Conservation (phyloP, 306 rosid genomes). For the Ormosia semicastrata region DNA sequence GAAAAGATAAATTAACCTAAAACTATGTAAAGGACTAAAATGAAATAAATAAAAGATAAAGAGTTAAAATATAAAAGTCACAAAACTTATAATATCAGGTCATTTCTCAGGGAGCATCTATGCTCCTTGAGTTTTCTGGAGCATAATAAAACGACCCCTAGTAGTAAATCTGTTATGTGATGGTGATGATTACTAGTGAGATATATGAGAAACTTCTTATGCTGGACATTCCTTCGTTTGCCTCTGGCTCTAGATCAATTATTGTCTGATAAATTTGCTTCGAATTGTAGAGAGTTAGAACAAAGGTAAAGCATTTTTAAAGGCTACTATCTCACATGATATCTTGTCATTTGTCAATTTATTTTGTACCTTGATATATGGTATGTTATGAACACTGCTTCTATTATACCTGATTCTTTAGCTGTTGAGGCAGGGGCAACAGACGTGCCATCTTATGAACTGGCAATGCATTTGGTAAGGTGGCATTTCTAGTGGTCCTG, state of each 20-base stretch:
- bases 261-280: not conserved
- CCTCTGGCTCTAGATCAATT: constrained; percentile 19
- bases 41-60: no score
- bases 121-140: no score
- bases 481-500: constrained; percentile 21
- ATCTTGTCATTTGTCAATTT: constrained; percentile 7
- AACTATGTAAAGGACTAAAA: no score
- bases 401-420: constrained; percentile 19
- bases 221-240: constrained; percentile 21
- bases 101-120: no score
- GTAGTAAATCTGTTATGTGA: constrained; percentile 16
- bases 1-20: no score
- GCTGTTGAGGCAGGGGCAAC: constrained; percentile 28
- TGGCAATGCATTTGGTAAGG: constrained; percentile 21
- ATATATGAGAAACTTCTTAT: constrained; percentile 17
- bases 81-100: no score
- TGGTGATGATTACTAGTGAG: constrained; percentile 19
- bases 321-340: not conserved
- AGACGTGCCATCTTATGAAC: constrained; percentile 19
- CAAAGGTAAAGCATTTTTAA: not conserved
- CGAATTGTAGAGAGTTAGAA: constrained; percentile 8
- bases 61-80: no score
- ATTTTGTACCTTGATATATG: constrained; percentile 2
- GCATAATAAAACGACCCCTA: not conserved
- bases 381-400: not conserved